Conservation (phyloP, 768 basidiomycete species). For the Calocera cornea region DNA sequence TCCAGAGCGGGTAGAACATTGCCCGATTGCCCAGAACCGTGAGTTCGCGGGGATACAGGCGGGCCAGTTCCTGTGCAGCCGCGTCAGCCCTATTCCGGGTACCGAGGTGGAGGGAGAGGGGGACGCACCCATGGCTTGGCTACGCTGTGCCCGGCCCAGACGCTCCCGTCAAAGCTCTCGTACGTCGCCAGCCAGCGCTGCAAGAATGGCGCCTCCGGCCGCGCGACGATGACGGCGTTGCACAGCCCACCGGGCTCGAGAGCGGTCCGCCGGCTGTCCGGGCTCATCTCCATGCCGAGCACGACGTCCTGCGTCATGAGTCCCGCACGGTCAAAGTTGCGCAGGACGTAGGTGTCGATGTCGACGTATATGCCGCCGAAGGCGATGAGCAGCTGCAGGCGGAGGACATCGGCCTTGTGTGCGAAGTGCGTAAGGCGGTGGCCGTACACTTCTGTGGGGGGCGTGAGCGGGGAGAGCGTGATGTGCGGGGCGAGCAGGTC, state of each 20-base stretch:
- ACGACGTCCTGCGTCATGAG: conserved; percentile 19
- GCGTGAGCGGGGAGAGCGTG: background rate
- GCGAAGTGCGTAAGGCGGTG: conserved; percentile 19
- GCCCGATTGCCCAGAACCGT: background rate
- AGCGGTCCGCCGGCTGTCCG: conserved; percentile 15
- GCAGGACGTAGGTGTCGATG: conserved; percentile 23
- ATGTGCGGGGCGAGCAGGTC: background rate
- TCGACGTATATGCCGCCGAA: conserved; percentile 25
- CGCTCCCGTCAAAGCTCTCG: conserved; percentile 19
- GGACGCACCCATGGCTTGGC: conserved; percentile 21
- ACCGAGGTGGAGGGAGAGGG: background rate
- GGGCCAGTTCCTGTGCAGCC: background rate
- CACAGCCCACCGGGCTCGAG: conserved; percentile 25
- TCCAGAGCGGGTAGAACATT: background rate
- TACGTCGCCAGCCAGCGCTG: conserved; percentile 24
- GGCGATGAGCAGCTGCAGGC: conserved; percentile 21
- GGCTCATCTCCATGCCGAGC: conserved; percentile 24
- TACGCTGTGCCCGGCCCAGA: conserved; percentile 24
- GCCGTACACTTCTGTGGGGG: background rate
- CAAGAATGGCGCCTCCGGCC: conserved; percentile 21
- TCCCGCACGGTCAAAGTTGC: conserved; percentile 14
- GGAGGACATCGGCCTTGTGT: conserved; percentile 23
- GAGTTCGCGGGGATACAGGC: background rate
- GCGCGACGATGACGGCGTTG: conserved; percentile 24
- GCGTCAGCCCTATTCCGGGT: background rate